These are phyloP conservation scores for Sordariomycetes sp. DNA, from an alignment of 2,329 filamentous ascomycete species.

Conservation along the genomic window DNA sequence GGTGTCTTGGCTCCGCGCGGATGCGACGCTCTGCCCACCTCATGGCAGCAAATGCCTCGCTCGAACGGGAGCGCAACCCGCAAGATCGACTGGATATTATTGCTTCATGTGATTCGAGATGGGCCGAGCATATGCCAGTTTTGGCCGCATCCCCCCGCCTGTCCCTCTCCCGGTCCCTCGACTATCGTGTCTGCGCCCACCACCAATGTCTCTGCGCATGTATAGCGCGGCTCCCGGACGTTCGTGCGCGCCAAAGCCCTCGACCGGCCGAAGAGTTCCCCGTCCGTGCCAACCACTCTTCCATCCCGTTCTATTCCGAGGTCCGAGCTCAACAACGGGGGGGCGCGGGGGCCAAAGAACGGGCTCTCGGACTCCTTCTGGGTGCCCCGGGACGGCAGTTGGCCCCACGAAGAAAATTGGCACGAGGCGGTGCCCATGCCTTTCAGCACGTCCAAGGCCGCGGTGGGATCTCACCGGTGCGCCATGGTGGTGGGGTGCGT, in stretches of 20 bases:
- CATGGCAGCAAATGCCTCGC: not conserved
- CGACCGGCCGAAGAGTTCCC: not conserved
- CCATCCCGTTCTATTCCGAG: not conserved
- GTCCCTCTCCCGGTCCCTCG: not conserved
- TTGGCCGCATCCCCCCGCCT: not conserved
- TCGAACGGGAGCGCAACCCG: not conserved
- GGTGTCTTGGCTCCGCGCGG: not conserved
- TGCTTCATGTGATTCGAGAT: not conserved
- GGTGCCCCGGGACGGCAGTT: not conserved
- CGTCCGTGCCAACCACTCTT: not conserved
- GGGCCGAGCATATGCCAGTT: not conserved
- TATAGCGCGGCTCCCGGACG: not conserved
- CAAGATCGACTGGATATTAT: not conserved
- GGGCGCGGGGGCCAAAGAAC: not conserved
- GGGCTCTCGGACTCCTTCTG: not conserved
- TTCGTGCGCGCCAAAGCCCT: not conserved
- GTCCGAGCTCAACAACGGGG: not conserved
- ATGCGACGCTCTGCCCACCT: not conserved
- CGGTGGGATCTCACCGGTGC: not conserved
- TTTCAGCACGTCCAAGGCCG: not conserved
- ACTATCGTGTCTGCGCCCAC: not conserved
- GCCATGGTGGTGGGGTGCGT: not conserved
- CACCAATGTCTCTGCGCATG: not conserved
- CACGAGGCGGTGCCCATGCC: too few relatives aligned
- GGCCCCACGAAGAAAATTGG: not conserved